phyloP scores from a whole-genome alignment of 495 filamentous ascomycete species.

The Niebla homalea region DNA sequence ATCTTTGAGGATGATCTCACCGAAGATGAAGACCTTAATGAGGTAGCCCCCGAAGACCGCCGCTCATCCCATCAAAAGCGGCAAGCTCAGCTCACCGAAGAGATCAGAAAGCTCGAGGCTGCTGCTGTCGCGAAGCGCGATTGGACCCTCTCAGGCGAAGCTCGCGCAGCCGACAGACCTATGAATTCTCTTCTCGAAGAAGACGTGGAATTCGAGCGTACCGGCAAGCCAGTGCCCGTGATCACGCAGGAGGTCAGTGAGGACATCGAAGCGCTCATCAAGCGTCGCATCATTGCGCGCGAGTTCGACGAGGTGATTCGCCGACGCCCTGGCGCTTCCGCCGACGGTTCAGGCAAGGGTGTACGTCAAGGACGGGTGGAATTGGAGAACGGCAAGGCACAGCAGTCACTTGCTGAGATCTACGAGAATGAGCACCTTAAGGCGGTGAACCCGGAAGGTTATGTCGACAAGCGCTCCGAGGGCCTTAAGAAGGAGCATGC shows the following conservation, averaged over 20 bases:
- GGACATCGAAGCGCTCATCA: conserved; percentile 86
- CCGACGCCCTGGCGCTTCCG: conserved; percentile 58
- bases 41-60: conserved; percentile 22
- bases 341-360: conserved; percentile 35
- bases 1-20: conserved; percentile 70
- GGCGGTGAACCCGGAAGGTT: conserved; percentile 60
- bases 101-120: conserved; percentile 82
- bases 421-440: conserved; percentile 89
- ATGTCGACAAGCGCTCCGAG: conserved; percentile 67
- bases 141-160: conserved; percentile 87
- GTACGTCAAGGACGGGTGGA: conserved; percentile 58
- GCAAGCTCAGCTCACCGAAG: conserved; percentile 69
- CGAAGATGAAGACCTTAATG: conserved; percentile 38
- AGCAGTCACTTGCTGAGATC: conserved; percentile 77
- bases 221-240: conserved; percentile 89
- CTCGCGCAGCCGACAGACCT: conserved; percentile 65
- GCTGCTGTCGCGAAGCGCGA: conserved; percentile 81
- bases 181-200: conserved; percentile 88
- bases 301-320: conserved; percentile 90
- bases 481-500: conserved; percentile 68
- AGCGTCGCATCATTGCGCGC: conserved; percentile 75
- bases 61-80: conserved; percentile 57
- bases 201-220: conserved; percentile 87
- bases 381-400: conserved; percentile 73
- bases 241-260: conserved; percentile 90